Evolutionary conservation across 2,329 filamentous ascomycete species (phyloP), one percentile per base, ranked within the genome.

Genomic region (Colletotrichum sp.): DNA sequence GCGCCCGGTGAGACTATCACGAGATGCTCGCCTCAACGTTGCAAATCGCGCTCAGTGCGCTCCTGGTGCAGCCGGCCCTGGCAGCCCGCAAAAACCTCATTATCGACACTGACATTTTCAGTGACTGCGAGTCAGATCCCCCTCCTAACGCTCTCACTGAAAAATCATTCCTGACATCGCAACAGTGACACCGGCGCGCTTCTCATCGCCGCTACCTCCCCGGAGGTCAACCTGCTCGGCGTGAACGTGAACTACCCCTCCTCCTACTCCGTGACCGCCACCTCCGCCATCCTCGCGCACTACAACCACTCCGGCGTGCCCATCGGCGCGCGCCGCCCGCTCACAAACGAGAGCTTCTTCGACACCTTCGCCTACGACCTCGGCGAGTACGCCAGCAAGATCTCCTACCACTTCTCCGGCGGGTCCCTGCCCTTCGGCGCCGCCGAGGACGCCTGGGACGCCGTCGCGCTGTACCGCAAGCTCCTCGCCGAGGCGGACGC

Each of bases 81-180:
- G 57, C 71, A 34, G 65, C 71, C 8, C 75, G 65, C 36, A 86
- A 85, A 72, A 86, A 85, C 36, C 80, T 89, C 36, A 86, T 89
- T 64, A 82, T 89, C 28, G 87, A 89, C 79, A 88, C 87, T 0
- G 87, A 89, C 73, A 80, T 89, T 13, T 88, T 86, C 78, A 86
- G 85, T 44, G 87, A 89, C 69, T 87, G 88, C 49, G 87, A 88
- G 85, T 87, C 81, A 78, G 82, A 79, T 21, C 49, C 57, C 26
- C n/a, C 34, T 16, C 15, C 4, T 8, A 16, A 18, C 30, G 3
- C n/a, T 12, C 30, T 15, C 60, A 44, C 4, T 6, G 16, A n/a
- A 24, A 8, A 32, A 3, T 1, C 10, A 26, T 55, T 8, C 2
- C 34, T 76, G 5, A 68, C 65, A 63, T 49, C 26, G 8, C 32